These are phyloP conservation scores for Polytrichum formosum DNA, from an alignment of 225 moss, liverwort and hornwort genomes.

Conservation along the genomic window DNA sequence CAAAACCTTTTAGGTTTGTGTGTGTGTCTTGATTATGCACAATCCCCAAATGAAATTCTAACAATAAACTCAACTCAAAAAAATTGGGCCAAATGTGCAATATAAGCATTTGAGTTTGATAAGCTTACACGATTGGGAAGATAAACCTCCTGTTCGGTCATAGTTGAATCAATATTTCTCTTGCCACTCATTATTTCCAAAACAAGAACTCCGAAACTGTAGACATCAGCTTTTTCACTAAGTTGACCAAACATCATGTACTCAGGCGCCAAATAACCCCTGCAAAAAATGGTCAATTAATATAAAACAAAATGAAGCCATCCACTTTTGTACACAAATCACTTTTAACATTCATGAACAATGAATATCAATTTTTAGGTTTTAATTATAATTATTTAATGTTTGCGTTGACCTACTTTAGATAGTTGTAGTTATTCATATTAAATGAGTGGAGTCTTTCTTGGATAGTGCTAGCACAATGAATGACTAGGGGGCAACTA, in stretches of 20 bases:
- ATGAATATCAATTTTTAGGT: background rate
- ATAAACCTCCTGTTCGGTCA: background rate
- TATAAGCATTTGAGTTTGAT: background rate
- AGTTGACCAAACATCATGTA: conserved; percentile 5
- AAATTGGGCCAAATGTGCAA: background rate
- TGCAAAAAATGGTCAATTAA: background rate
- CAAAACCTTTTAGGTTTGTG: no score
- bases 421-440: background rate
- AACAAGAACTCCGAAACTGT: conserved; percentile 15
- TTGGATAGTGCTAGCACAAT: no score
- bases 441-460: no score
- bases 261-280: conserved; percentile 6
- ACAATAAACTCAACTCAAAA: background rate
- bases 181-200: conserved; percentile 8
- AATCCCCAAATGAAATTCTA: background rate
- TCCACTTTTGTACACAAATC: background rate
- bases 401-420: background rate
- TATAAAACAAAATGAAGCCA: no score
- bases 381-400: background rate
- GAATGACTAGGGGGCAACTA: no score
- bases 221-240: conserved; percentile 14
- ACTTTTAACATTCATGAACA: background rate
- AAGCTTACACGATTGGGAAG: conserved; percentile 1
- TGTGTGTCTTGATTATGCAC: no score
- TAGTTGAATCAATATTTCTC: background rate